phyloP scores from a whole-genome alignment of 805 yeast species.

The Candida germanica region DNA sequence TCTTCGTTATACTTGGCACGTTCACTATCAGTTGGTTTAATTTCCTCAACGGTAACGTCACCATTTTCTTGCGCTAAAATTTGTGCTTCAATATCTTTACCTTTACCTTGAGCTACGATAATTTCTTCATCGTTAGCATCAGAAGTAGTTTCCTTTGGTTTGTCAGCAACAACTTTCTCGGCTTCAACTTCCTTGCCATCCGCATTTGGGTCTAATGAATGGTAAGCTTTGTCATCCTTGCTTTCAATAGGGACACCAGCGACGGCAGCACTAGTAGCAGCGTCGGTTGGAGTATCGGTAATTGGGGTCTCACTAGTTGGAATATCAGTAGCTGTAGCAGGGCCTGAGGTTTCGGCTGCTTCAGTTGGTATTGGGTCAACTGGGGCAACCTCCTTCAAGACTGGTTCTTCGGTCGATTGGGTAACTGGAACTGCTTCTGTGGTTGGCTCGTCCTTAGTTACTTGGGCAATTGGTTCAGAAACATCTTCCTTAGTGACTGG shows the following conservation, averaged over 20 bases:
- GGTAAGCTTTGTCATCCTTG: slow-evolving; percentile 10
- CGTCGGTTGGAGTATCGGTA: slow-evolving; percentile 2
- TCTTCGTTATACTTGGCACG: slow-evolving; percentile 34
- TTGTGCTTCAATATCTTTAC: slow-evolving; percentile 30
- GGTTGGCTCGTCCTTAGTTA: slow-evolving; percentile 14
- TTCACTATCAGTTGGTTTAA: slow-evolving; percentile 40
- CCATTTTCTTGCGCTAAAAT: slow-evolving; percentile 34
- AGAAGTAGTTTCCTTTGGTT: neutral
- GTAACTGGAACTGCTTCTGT: slow-evolving; percentile 14
- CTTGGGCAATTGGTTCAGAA: slow-evolving; percentile 8
- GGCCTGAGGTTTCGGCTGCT: neutral
- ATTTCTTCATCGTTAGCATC: slow-evolving; percentile 31
- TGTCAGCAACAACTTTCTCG: slow-evolving; percentile 7
- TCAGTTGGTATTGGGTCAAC: slow-evolving; percentile 1
- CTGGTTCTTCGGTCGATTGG: slow-evolving; percentile 10
- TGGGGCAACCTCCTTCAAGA: slow-evolving; percentile 1
- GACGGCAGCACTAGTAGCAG: neutral
- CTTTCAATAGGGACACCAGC: no score
- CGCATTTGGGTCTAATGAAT: slow-evolving; percentile 21
- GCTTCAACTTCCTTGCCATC: slow-evolving; percentile 16
- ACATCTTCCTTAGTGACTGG: neutral
- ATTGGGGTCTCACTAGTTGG: slow-evolving; percentile 1
- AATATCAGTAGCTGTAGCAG: slow-evolving; percentile 1
- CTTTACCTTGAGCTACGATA: slow-evolving; percentile 37
- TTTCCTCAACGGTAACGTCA: slow-evolving; percentile 39